phyloP scores from a whole-genome alignment of 306 rosid genomes.

The Abrus pulchellus region DNA sequence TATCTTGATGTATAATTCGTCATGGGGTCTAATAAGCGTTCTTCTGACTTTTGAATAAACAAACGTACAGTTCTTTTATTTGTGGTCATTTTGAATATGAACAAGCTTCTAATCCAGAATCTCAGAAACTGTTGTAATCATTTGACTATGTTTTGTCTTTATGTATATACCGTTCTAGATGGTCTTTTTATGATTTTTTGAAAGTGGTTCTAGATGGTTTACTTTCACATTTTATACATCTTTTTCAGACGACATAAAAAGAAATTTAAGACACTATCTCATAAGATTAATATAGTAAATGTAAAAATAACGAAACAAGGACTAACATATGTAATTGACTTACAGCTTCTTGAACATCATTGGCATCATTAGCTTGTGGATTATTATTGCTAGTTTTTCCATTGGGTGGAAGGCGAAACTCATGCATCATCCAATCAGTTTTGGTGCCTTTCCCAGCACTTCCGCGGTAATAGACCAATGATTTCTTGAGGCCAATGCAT shows the following conservation, averaged over 20 bases:
- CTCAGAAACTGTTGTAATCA: constrained; percentile 14
- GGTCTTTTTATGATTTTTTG: not conserved
- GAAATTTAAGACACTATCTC: not conserved
- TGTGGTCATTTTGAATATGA: constrained; percentile 24
- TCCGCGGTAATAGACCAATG: constrained; percentile 87
- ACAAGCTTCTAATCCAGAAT: constrained; percentile 30
- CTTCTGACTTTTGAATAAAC: constrained; percentile 32
- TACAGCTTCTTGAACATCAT: constrained; percentile 75
- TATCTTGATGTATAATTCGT: not conserved
- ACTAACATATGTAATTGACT: constrained; percentile 42
- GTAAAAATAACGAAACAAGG: not conserved
- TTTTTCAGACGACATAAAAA: constrained; percentile 20
- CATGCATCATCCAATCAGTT: constrained; percentile 99
- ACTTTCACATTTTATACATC: not conserved
- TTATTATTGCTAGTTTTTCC: constrained; percentile 13
- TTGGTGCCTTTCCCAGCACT: constrained; percentile 94
- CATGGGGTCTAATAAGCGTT: constrained; percentile 34
- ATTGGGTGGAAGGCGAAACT: constrained; percentile 88
- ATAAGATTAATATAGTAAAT: not conserved
- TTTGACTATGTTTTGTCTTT: constrained; percentile 47
- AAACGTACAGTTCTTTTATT: not conserved
- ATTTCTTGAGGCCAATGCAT: constrained; percentile 89
- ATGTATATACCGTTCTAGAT: constrained; percentile 29
- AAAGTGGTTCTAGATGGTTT: constrained; percentile 42
- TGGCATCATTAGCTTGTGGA: constrained; percentile 33